A percentile compares a stretch with the other conserved stretches of the same genome.
Conservation (phyloP, 2,329 filamentous ascomycete species). For the Beauveria varroae region DNA sequence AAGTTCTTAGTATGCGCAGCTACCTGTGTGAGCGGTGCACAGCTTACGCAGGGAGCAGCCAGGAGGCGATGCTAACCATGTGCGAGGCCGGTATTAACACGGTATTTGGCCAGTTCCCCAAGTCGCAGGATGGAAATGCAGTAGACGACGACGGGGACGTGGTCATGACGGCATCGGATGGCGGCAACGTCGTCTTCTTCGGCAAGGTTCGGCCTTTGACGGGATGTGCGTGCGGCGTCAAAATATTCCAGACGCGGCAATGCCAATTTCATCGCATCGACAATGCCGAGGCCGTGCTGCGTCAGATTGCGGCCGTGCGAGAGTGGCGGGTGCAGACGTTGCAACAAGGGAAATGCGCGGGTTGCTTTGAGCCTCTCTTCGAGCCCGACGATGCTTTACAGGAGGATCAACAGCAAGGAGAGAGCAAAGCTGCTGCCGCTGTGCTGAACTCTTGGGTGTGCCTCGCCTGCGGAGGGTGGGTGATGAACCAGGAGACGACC, state of each 20-base stretch:
- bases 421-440: neutral
- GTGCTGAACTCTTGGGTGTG: conserved; percentile 24
- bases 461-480: conserved; percentile 25
- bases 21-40: conserved; percentile 29
- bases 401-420: neutral
- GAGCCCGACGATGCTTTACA: neutral
- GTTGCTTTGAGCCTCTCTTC: conserved; percentile 18
- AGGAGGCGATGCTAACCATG: conserved; percentile 6
- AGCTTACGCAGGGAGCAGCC: neutral
- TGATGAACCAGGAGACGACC: conserved; percentile 19
- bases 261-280: conserved; percentile 29
- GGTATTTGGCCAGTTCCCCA: conserved; percentile 15
- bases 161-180: neutral
- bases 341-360: conserved; percentile 22
- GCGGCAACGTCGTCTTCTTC: neutral
- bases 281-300: conserved; percentile 19
- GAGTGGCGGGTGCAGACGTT: conserved; percentile 21
- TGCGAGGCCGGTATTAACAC: conserved; percentile 13
- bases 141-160: neutral
- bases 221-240: conserved; percentile 30
- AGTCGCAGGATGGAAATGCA: neutral
- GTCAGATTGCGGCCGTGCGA: conserved; percentile 17
- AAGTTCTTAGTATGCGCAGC: conserved; percentile 27
- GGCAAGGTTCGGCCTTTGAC: conserved; percentile 19
- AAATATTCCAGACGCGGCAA: conserved; percentile 24